Conservation (phyloP, 768 basidiomycete genomes). For the Trametes cingulata region DNA sequence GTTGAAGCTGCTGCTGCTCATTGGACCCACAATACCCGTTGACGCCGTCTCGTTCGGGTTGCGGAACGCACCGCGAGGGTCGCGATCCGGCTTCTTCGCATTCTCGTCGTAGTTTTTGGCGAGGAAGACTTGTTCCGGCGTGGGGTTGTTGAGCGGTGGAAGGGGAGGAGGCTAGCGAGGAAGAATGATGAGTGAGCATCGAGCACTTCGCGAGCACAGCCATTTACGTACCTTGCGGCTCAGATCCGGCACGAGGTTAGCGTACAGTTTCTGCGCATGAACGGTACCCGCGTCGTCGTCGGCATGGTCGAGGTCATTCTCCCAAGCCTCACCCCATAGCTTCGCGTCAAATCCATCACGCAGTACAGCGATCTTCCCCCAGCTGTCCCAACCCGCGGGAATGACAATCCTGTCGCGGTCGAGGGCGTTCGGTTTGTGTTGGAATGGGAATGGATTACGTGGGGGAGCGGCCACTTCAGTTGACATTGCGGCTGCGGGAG, state of each 20-base stretch:
- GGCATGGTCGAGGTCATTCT: conserved; percentile 54
- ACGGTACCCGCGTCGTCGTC: conserved; percentile 45
- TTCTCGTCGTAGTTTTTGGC: conserved; percentile 90
- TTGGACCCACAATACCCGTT: conserved; percentile 88
- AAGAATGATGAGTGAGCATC: background rate
- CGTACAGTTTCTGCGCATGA: conserved; percentile 70
- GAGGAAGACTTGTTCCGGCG: conserved; percentile 89
- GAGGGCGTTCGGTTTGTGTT: conserved; percentile 84
- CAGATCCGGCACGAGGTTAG: conserved; percentile 71
- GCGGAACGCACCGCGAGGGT: conserved; percentile 86
- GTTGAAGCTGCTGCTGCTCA: conserved; percentile 83
- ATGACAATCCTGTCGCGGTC: conserved; percentile 92
- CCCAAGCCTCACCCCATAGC: conserved; percentile 78
- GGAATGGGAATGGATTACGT: conserved; percentile 85
- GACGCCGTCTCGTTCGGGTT: conserved; percentile 64
- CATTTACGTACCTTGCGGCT: conserved; percentile 60
- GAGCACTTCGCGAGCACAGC: background rate
- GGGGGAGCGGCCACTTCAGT: conserved; percentile 47
- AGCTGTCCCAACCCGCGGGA: conserved; percentile 97
- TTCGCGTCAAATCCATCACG: conserved; percentile 90
- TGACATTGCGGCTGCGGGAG: conserved; percentile 36
- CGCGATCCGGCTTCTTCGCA: conserved; percentile 84
- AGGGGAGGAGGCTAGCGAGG: conserved; percentile 56
- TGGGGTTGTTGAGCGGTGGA: conserved; percentile 78
- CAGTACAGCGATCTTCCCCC: conserved; percentile 91